Conservation (phyloP, 148 eudicot genomes). For the Nepenthes mirabilis region DNA sequence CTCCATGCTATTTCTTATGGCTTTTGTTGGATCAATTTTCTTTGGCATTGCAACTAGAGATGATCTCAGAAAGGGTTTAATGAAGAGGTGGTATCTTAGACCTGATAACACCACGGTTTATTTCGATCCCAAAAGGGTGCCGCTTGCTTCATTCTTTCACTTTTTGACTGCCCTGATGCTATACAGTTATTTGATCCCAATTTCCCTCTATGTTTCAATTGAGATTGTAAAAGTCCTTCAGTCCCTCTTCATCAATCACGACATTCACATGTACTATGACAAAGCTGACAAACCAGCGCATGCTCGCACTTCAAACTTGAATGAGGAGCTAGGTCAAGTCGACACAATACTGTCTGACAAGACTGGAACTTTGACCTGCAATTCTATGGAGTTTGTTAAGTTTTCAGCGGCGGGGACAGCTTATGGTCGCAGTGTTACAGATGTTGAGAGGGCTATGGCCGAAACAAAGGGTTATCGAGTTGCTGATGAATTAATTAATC, state of each 20-base stretch:
- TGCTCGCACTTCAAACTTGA: constrained; percentile 95
- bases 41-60: constrained; percentile 64
- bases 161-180: constrained; percentile 73
- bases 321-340: constrained; percentile 96
- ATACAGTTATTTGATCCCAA: constrained; percentile 77
- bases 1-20: constrained; percentile 42
- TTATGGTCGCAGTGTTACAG: constrained; percentile 79
- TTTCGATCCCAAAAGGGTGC: constrained; percentile 45
- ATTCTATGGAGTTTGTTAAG: constrained; percentile 92
- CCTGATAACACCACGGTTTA: constrained; percentile 43
- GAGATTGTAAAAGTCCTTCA: constrained; percentile 92
- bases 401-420: constrained; percentile 84
- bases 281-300: constrained; percentile 86
- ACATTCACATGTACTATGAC: constrained; percentile 73
- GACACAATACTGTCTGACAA: constrained; percentile 93
- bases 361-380: constrained; percentile 92
- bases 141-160: constrained; percentile 53
- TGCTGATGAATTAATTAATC: constrained; percentile 19
- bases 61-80: constrained; percentile 37
- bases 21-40: constrained; percentile 64
- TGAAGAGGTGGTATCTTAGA: constrained; percentile 80
- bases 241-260: constrained; percentile 70
- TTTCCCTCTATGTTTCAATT: constrained; percentile 82
- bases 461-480: constrained; percentile 58
- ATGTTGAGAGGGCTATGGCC: constrained; percentile 93